Evolutionary conservation across 75 land plant species (phyloP).

Genomic region (Sequoia sempervirens): DNA sequence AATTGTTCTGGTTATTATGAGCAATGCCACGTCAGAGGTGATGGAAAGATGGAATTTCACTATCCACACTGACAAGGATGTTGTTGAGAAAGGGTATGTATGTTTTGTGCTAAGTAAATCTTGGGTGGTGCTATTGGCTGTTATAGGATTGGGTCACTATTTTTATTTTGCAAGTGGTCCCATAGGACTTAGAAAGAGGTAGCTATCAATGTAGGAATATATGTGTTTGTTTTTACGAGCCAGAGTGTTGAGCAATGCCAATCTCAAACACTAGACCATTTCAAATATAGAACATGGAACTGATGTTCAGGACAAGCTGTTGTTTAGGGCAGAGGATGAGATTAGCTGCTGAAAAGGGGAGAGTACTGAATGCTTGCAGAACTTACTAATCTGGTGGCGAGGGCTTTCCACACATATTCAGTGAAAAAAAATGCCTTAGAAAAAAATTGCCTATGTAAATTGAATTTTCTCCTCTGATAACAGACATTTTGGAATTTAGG

Average conservation of each 20-base stretch:
- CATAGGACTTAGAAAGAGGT: neutral
- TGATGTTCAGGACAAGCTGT: neutral
- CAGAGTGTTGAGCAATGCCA: neutral
- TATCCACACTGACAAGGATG: slow-evolving; percentile 77
- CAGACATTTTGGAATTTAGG: neutral
- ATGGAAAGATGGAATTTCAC: slow-evolving; percentile 95
- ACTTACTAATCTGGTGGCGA: neutral
- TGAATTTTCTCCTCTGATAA: neutral
- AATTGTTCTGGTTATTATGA: slow-evolving; percentile 86
- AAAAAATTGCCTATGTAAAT: neutral
- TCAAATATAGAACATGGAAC: neutral
- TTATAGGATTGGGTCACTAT: neutral
- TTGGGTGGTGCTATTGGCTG: neutral
- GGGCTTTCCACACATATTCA: neutral
- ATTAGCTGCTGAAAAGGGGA: neutral
- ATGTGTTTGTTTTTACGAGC: neutral
- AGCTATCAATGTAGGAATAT: neutral
- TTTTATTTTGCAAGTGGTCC: neutral
- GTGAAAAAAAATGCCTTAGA: neutral
- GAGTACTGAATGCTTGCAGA: neutral
- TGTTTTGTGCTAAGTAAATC: slow-evolving; percentile 1
- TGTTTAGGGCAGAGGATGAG: neutral
- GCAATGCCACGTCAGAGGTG: slow-evolving; percentile 74
- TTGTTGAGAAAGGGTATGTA: slow-evolving; percentile 73
- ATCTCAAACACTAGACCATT: neutral